These are phyloP conservation scores for Ogataea pignaliae DNA, from an alignment of 805 yeast genomes.

Conservation along the genomic window DNA sequence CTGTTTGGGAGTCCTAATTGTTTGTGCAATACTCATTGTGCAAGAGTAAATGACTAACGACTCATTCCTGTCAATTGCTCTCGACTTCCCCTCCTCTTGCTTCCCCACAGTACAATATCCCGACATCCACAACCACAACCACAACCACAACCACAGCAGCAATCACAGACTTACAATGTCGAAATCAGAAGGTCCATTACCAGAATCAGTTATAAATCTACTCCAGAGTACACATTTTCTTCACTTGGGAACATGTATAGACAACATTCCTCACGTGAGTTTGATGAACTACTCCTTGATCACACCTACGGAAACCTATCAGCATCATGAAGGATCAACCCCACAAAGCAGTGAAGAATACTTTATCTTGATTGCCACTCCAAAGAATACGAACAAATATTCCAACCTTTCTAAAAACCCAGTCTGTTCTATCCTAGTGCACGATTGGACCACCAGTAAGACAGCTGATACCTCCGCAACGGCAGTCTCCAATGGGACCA, in stretches of 20 bases:
- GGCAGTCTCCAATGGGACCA: conserved; percentile 12
- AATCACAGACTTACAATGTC: conserved; percentile 3
- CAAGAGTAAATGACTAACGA: too few relatives aligned
- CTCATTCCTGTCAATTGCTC: too few relatives aligned
- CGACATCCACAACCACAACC: not conserved
- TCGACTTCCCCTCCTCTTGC: not conserved
- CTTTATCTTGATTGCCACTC: conserved; percentile 68
- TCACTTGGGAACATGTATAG: conserved; percentile 75
- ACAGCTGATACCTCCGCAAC: conserved; percentile 7
- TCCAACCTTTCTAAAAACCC: conserved; percentile 67
- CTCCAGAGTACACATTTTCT: conserved; percentile 63
- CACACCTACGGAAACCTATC: conserved; percentile 33
- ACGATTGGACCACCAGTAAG: conserved; percentile 77
- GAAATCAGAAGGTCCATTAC: conserved; percentile 22
- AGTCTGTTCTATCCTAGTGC: conserved; percentile 75
- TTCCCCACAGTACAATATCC: not conserved
- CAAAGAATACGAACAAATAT: conserved; percentile 67
- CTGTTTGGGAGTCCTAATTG: too few relatives aligned
- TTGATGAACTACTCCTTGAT: conserved; percentile 86
- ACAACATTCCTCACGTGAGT: conserved; percentile 76
- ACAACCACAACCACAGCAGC: too few relatives aligned
- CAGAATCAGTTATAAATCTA: conserved; percentile 36
- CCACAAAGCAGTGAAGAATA: conserved; percentile 21
- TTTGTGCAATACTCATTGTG: too few relatives aligned
- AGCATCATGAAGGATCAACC: not conserved